Evolutionary conservation across 2,329 filamentous ascomycete species (phyloP), one percentile per base, ranked within the genome.

Genomic region (Leptoxyphium fumago): DNA sequence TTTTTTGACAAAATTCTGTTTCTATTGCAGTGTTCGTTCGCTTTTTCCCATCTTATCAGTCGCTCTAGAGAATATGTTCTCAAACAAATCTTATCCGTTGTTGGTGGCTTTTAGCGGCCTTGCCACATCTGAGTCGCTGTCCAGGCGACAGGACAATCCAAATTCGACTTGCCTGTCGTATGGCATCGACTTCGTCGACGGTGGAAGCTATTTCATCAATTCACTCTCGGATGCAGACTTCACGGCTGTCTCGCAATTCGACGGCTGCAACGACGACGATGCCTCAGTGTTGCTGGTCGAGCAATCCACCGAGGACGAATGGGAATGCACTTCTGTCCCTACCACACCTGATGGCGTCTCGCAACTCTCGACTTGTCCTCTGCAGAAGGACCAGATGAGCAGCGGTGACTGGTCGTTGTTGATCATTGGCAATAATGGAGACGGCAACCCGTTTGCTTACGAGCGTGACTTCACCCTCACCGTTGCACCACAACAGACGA

Each of bases 151-250:
- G 28, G 44, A 46, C 38, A 39, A 41, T 38, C 11, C 42, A 6
- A 42, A 46, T 14, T 48, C 48, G 10, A 40, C 30, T 2, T 54
- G 52, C 38, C 13, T 45, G 3, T 47, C 48, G 1, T 54, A 47
- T 26, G 51, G 51, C 26, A 51, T 53, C 28, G 52, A 53, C 34
- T 53, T 53, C 32, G 45, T 49, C 8, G 47, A 49, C 40, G 47
- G 48, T 40, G 48, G 48, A 10, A 43, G 30, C 28, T 54, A 54
- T 41, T 54, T 54, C 40, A 50, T 53, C 44, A 51, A 54, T 40
- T 39, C 44, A 8, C 38, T 43, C 14, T 50, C 48, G 5, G 49
- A 41, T 14, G 41, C 30, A 5, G 38, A 40, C 10, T 53, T 54
- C 41, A 52, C 50, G 2, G 44, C 41, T 2, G 52, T 54, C n/a